A percentile compares a stretch with the other conserved stretches of the same genome.
Conservation (phyloP, 257 asterid species). For the Solanum pinnatisectum region DNA sequence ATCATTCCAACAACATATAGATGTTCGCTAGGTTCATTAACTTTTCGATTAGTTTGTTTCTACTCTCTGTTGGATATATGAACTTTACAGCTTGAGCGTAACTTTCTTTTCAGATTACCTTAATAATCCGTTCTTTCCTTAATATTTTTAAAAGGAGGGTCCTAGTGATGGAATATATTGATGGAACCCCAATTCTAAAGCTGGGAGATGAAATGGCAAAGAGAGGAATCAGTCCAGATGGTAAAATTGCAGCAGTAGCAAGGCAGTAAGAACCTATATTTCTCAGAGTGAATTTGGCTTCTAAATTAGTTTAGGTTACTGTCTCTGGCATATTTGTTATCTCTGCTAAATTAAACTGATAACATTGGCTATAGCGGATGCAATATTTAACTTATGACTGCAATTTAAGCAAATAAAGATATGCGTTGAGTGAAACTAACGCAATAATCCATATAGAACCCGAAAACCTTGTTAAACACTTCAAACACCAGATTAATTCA, state of each 20-base stretch:
- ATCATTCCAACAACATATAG: neutral
- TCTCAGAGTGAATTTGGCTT: neutral
- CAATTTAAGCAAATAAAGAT: neutral
- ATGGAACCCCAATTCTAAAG: conserved; percentile 85
- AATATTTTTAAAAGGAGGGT: conserved; percentile 49
- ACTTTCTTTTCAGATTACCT: neutral
- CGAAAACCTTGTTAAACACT: neutral
- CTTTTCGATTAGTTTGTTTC: neutral
- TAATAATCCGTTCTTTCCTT: neutral
- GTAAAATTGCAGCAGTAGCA: conserved; percentile 87
- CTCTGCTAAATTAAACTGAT: neutral
- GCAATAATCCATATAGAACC: neutral
- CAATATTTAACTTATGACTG: neutral
- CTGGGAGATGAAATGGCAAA: conserved; percentile 92
- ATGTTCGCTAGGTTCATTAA: neutral
- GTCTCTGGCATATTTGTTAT: neutral
- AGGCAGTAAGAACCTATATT: conserved; percentile 80
- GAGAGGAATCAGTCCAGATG: conserved; percentile 86
- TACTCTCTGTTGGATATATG: neutral
- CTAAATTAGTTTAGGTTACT: neutral
- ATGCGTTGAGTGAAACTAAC: neutral
- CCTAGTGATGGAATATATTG: conserved; percentile 85
- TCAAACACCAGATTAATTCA: neutral
- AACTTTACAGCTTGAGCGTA: neutral
- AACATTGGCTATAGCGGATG: neutral